A percentile compares a stretch with the other conserved stretches of the same genome.
These are phyloP conservation scores for Populus hybrid DNA, from an alignment of 441 rosid genomes.

Conservation along the genomic window DNA sequence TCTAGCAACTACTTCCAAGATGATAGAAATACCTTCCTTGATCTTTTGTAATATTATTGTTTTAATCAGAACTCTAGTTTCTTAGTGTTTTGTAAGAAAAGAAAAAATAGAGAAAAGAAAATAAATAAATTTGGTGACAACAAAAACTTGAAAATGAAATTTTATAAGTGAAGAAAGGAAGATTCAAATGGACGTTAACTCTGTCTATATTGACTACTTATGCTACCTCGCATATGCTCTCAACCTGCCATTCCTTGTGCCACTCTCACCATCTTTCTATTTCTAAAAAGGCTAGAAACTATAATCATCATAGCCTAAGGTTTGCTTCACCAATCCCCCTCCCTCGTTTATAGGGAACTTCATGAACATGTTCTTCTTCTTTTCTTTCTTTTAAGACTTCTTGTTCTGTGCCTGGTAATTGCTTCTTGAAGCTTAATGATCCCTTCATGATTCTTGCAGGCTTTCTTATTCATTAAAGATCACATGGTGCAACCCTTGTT, in stretches of 20 bases:
- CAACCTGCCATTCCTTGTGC: slow-evolving; percentile 6
- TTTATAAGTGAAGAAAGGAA: slow-evolving; percentile 18
- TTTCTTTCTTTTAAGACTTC: background rate
- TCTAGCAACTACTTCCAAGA: slow-evolving; percentile 27
- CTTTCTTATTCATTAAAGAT: background rate
- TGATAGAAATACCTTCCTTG: background rate
- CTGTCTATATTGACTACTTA: slow-evolving; percentile 39
- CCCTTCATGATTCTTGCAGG: background rate
- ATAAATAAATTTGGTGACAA: slow-evolving; percentile 27
- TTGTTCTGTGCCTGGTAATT: background rate
- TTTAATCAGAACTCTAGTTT: background rate
- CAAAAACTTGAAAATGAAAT: slow-evolving; percentile 1
- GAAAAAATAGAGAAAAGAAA: background rate
- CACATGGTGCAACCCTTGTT: slow-evolving; percentile 23
- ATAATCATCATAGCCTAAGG: background rate
- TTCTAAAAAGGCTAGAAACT: background rate
- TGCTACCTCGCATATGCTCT: slow-evolving; percentile 19
- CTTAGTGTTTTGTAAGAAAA: background rate
- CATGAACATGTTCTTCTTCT: background rate
- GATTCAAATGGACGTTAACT: slow-evolving; percentile 49
- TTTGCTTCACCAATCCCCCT: slow-evolving; percentile 10
- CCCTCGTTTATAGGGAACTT: background rate
- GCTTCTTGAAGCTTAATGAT: background rate
- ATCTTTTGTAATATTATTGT: background rate
- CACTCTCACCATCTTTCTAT: slow-evolving; percentile 11